phyloP scores from a whole-genome alignment of 2,329 filamentous ascomycete species.

The Juglanconis oblonga region DNA sequence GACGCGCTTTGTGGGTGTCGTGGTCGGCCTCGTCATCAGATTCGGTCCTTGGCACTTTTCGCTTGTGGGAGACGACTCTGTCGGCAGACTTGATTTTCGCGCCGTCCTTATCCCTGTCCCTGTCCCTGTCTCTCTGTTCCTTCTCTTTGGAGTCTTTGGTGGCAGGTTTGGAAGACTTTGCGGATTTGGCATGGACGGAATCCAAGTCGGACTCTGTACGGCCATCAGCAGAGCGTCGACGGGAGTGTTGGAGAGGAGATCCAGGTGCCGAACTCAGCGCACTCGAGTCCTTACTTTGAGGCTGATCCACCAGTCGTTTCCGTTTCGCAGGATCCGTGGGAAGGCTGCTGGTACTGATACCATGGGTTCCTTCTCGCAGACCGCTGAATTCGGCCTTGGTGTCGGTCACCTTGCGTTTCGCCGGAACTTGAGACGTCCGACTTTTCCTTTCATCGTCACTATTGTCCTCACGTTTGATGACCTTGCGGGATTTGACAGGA shows the following conservation, averaged over 20 bases:
- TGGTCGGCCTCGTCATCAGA: slow-evolving; percentile 57
- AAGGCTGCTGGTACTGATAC: slow-evolving; percentile 15
- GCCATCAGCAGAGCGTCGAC: slow-evolving; percentile 36
- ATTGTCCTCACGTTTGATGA: slow-evolving; percentile 63
- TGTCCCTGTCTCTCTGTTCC: not conserved
- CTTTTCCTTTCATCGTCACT: slow-evolving; percentile 46
- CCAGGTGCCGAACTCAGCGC: slow-evolving; percentile 58
- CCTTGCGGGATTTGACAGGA: slow-evolving; percentile 60
- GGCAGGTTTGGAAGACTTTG: slow-evolving; percentile 43
- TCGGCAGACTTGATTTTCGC: slow-evolving; percentile 40
- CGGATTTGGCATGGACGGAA: slow-evolving; percentile 40
- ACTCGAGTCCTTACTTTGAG: slow-evolving; percentile 51
- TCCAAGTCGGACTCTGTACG: slow-evolving; percentile 57
- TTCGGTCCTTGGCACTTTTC: slow-evolving; percentile 51
- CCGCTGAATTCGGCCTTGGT: slow-evolving; percentile 35
- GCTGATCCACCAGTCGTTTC: slow-evolving; percentile 45
- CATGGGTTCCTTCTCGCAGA: slow-evolving; percentile 19
- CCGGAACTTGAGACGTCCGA: slow-evolving; percentile 30
- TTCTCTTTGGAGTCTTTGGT: slow-evolving; percentile 35
- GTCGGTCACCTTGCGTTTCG: slow-evolving; percentile 32
- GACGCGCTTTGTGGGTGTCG: slow-evolving; percentile 51
- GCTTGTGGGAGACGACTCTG: slow-evolving; percentile 46
- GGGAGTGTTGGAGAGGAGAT: slow-evolving; percentile 47
- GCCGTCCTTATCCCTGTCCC: slow-evolving; percentile 4
- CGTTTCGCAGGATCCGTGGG: slow-evolving; percentile 43